Conservation (phyloP, 257 asterid genomes). For the Eucommia ulmoides region DNA sequence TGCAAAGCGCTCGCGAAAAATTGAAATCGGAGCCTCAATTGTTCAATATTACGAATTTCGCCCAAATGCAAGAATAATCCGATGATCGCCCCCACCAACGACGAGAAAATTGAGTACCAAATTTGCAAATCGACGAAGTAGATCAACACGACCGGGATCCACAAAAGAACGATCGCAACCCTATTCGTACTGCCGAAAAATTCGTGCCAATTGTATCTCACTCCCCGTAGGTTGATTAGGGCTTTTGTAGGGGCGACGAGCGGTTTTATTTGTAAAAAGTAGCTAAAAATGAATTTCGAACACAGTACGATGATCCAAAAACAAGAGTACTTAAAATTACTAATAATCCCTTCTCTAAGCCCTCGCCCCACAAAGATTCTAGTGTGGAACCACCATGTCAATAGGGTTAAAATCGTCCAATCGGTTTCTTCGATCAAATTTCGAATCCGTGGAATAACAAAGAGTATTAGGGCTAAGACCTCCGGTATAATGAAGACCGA, state of each 20-base stretch:
- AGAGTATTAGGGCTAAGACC: conserved; percentile 56
- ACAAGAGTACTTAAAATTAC: conserved; percentile 51
- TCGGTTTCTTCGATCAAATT: conserved; percentile 61
- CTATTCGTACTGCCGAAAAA: conserved; percentile 76
- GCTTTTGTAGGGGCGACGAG: conserved; percentile 66
- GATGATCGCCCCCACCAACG: conserved; percentile 53
- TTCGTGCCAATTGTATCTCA: conserved; percentile 63
- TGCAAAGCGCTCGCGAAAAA: conserved; percentile 95
- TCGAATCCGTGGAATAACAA: conserved; percentile 74
- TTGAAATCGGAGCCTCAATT: conserved; percentile 82
- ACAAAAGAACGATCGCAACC: conserved; percentile 52
- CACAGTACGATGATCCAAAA: conserved; percentile 65
- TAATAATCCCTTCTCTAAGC: conserved; percentile 79
- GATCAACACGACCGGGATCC: conserved; percentile 79
- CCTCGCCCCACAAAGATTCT: conserved; percentile 81
- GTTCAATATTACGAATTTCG: conserved; percentile 72
- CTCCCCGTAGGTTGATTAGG: conserved; percentile 29
- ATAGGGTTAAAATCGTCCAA: conserved; percentile 41
- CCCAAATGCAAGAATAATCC: conserved; percentile 82
- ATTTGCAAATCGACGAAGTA: conserved; percentile 80
- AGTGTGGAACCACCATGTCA: conserved; percentile 87
- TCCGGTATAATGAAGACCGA: conserved; percentile 63
- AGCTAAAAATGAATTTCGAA: conserved; percentile 68
- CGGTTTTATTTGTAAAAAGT: conserved; percentile 77
- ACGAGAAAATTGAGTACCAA: conserved; percentile 62